These are phyloP conservation scores for Saccharomyces hybrid DNA, from an alignment of 1,139 yeast species.

Conservation along the genomic window DNA sequence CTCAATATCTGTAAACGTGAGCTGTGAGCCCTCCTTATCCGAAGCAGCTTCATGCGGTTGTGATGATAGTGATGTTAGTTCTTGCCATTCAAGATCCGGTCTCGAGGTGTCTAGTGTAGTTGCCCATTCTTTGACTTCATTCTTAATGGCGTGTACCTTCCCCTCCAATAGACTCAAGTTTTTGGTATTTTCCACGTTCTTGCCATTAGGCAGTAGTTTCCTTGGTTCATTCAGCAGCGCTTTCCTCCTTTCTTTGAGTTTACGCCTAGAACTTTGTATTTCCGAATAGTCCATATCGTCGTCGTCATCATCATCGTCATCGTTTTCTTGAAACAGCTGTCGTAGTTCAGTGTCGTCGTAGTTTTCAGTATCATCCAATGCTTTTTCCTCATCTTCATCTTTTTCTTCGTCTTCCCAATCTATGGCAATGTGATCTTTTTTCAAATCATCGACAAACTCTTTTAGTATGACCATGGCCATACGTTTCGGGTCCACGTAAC, in stretches of 20 bases:
- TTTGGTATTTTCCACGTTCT: slow-evolving; percentile 28
- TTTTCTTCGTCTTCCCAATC: slow-evolving; percentile 28
- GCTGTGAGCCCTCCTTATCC: neutral
- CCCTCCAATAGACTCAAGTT: slow-evolving; percentile 19
- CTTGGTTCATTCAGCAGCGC: neutral
- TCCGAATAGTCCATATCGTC: slow-evolving; percentile 8
- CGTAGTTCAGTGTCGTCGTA: slow-evolving; percentile 11
- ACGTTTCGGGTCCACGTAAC: slow-evolving; percentile 18
- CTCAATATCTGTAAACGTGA: slow-evolving; percentile 5
- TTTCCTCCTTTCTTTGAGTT: slow-evolving; percentile 3
- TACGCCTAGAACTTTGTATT: neutral
- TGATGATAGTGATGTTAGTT: neutral
- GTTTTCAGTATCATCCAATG: slow-evolving; percentile 7
- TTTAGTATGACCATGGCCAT: slow-evolving; percentile 23
- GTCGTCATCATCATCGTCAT: slow-evolving; percentile 8
- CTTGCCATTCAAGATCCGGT: slow-evolving; percentile 19
- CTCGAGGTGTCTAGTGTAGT: slow-evolving; percentile 16
- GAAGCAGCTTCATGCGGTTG: neutral
- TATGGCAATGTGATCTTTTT: slow-evolving; percentile 21
- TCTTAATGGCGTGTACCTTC: slow-evolving; percentile 18
- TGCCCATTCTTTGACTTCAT: slow-evolving; percentile 27
- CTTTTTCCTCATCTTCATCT: slow-evolving; percentile 10
- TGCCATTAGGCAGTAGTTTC: slow-evolving; percentile 23
- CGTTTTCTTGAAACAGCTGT: slow-evolving; percentile 4
- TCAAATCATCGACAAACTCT: slow-evolving; percentile 27